Percentiles rank a stretch among this genome's conserved stretches.
Evolutionary conservation across 148 eudicot genomes (phyloP).

Genomic region (Salicornia ramosissima): DNA sequence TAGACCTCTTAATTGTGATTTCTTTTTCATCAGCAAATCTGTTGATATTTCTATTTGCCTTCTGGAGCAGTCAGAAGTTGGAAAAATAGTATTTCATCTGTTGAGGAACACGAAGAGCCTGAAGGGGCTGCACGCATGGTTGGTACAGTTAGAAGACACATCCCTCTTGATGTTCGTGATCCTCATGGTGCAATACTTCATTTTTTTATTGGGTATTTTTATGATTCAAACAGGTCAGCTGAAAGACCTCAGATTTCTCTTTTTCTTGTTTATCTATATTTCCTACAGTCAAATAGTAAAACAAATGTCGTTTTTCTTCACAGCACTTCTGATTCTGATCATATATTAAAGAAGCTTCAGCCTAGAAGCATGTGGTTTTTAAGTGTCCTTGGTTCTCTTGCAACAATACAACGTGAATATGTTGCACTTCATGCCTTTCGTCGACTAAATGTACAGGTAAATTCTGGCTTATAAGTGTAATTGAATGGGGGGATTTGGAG

Average conservation of each 20-base stretch:
- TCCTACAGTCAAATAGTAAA: neutral
- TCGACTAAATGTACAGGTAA: slow-evolving; percentile 88
- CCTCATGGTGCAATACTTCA: slow-evolving; percentile 86
- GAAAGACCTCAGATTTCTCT: slow-evolving; percentile 2
- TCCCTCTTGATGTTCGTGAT: slow-evolving; percentile 89
- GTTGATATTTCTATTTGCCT: slow-evolving; percentile 11
- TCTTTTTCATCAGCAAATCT: neutral
- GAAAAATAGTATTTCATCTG: slow-evolving; percentile 39
- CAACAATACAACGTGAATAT: slow-evolving; percentile 93
- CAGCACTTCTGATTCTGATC: slow-evolving; percentile 66
- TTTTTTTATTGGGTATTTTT: slow-evolving; percentile 88
- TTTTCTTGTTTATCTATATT: neutral
- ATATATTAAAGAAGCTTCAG: slow-evolving; percentile 71
- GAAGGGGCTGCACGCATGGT: slow-evolving; percentile 74
- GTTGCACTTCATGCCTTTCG: slow-evolving; percentile 96
- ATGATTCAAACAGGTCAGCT: slow-evolving; percentile 73
- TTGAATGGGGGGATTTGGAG: neutral
- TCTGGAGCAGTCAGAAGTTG: slow-evolving; percentile 53
- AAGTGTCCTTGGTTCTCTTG: slow-evolving; percentile 87
- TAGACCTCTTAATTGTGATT: neutral
- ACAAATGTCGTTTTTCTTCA: slow-evolving; percentile 7
- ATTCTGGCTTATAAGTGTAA: neutral
- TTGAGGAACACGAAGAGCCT: slow-evolving; percentile 57
- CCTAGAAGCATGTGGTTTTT: slow-evolving; percentile 80
- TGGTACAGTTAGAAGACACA: slow-evolving; percentile 90